Evolutionary conservation across 2,329 filamentous ascomycete genomes (phyloP).

Genomic region (Colletotrichum nymphaeae): DNA sequence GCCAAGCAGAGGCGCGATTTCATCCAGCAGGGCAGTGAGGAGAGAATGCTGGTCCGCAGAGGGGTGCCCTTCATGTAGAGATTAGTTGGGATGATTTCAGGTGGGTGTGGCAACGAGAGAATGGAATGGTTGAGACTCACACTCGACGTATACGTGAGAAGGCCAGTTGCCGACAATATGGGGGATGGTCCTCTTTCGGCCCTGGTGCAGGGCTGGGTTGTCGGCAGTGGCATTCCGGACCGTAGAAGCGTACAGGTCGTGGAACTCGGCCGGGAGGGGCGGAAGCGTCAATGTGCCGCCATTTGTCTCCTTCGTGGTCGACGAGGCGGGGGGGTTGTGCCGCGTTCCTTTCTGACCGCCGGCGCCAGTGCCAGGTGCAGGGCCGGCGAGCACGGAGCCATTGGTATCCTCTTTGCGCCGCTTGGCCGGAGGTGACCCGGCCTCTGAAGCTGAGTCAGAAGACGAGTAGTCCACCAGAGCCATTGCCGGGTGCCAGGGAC

Average conservation of each 20-base stretch:
- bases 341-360: slow-evolving; percentile 3
- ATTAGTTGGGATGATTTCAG: slow-evolving; percentile 17
- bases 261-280: slow-evolving; percentile 83
- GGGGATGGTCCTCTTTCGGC: slow-evolving; percentile 83
- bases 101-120: not conserved
- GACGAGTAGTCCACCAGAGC: slow-evolving; percentile 75
- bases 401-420: slow-evolving; percentile 44
- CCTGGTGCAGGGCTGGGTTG: slow-evolving; percentile 86
- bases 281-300: slow-evolving; percentile 60
- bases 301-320: not conserved
- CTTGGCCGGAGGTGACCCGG: slow-evolving; percentile 49
- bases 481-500: slow-evolving; percentile 53
- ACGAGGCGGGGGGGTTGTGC: not conserved
- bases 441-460: slow-evolving; percentile 46
- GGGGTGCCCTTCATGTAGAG: slow-evolving; percentile 63
- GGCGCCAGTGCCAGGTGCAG: not conserved
- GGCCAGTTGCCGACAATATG: slow-evolving; percentile 94
- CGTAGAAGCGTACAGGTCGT: slow-evolving; percentile 88
- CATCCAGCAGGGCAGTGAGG: slow-evolving; percentile 56
- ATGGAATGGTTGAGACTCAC: slow-evolving; percentile 63
- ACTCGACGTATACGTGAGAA: slow-evolving; percentile 92
- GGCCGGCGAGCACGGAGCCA: not conserved
- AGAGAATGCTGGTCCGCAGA: slow-evolving; percentile 56
- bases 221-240: slow-evolving; percentile 82
- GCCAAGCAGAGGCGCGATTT: slow-evolving; percentile 46